A percentile compares a stretch with the other conserved stretches of the same genome.
phyloP scores from a whole-genome alignment of 1,284 basidiomycete genomes.

The Rhodotorula sp. region DNA sequence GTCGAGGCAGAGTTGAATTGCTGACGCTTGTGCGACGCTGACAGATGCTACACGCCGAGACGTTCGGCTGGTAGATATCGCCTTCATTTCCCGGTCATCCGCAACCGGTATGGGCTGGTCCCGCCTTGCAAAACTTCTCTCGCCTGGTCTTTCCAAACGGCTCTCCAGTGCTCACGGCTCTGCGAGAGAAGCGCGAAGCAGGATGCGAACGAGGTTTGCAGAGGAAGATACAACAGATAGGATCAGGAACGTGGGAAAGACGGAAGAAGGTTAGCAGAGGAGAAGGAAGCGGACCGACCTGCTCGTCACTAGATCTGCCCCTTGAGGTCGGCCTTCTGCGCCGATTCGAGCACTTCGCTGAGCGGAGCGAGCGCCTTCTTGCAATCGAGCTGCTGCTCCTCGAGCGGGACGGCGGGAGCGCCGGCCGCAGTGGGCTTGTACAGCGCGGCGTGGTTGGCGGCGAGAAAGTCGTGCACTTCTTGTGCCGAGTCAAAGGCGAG shows the following conservation, averaged over 20 bases:
- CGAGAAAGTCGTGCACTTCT: conserved; percentile 70
- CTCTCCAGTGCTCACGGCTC: too few species aligned
- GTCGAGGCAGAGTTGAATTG: not conserved
- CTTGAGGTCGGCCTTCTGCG: conserved; percentile 58
- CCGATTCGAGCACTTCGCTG: conserved; percentile 52
- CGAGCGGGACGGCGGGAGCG: conserved; percentile 45
- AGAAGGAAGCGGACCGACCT: not conserved
- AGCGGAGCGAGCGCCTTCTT: conserved; percentile 54
- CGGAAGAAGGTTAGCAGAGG: not conserved
- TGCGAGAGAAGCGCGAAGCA: too few species aligned
- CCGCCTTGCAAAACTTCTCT: not conserved
- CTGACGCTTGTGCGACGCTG: too few species aligned
- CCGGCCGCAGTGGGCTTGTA: conserved; percentile 55
- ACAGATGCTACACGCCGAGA: conserved; percentile 20
- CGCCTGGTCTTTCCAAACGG: too few species aligned
- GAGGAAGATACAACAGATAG: not conserved
- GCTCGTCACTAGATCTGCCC: conserved; percentile 51
- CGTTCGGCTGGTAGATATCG: conserved; percentile 13
- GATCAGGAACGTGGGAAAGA: not conserved
- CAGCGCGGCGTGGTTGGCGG: conserved; percentile 66
- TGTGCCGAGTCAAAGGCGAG: conserved; percentile 75
- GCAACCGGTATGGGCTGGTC: not conserved
- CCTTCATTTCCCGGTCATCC: too few species aligned
- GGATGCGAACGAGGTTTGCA: not conserved
- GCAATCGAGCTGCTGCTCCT: conserved; percentile 53